A percentile compares a stretch with the other conserved stretches of the same genome.
Evolutionary conservation across 768 basidiomycete species (phyloP).

Genomic region (Tylopilus rubrobrunneus): DNA sequence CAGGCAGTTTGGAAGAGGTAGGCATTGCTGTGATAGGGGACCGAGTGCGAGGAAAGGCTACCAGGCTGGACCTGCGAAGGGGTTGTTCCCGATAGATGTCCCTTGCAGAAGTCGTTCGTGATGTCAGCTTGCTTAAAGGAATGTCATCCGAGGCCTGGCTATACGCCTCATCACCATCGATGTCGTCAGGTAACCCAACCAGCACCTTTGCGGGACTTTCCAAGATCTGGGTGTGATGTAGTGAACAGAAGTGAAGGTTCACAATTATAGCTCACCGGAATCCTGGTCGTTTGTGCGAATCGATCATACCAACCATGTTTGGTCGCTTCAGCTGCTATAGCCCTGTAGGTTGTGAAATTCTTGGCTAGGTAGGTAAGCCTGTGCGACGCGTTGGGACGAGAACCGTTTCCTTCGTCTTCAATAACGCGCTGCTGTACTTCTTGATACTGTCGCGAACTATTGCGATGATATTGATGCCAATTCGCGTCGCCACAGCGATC

Average conservation of each 20-base stretch:
- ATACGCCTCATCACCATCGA: conserved; percentile 2
- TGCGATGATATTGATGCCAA: conserved; percentile 37
- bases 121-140: neutral
- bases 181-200: conserved; percentile 10
- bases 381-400: conserved; percentile 28
- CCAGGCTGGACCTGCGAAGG: neutral
- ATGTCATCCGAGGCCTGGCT: neutral
- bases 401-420: conserved; percentile 37
- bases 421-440: conserved; percentile 11
- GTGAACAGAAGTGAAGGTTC: neutral
- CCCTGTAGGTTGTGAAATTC: conserved; percentile 45
- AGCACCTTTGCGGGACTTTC: conserved; percentile 12
- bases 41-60: neutral
- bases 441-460: conserved; percentile 15
- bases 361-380: conserved; percentile 46
- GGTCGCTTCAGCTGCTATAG: conserved; percentile 38
- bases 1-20: neutral
- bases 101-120: neutral
- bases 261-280: conserved; percentile 21
- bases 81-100: neutral
- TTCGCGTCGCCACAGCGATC: conserved; percentile 13
- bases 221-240: conserved; percentile 15
- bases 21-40: neutral
- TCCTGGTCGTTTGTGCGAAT: conserved; percentile 15
- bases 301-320: conserved; percentile 63